Base-by-base conservation (phyloP, 2,329 filamentous ascomycete species). In the Botrytis pseudocinerea region DNA sequence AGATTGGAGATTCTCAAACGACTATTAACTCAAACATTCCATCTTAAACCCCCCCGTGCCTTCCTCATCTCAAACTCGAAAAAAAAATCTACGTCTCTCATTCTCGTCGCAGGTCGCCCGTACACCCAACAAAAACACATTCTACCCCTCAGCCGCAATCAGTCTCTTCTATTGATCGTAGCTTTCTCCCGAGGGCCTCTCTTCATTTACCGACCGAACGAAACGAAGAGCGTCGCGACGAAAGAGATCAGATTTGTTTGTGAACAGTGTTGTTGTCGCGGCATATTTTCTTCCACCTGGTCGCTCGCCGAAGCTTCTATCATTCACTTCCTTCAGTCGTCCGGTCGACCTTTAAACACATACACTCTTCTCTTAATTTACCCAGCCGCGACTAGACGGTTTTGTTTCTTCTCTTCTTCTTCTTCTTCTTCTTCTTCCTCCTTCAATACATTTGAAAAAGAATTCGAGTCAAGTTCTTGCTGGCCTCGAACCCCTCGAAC, bases 401-500 rank as follows among this genome's bases (percentile, higher is more conserved):
- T 51, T n/a, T 9, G 42, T 48, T 65, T 44, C 48, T 68, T 60
- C 46, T 59, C 44, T 68, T 20, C 66, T 28, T 48, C 69, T 35
- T 63, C 44, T 22, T 44, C 46, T 42, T 35, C 38, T 68, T 20
- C 66, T 22, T 48, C 69, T 20, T 64, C 59, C 46, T 42, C 40
- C 38, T 28, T 46, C 22, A 28, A 48, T 35, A 42, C 35, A 61
- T 69, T 35, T 61, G 18, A 25, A 48, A 28, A 18, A 32, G 48
- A 54, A 28, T 54, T 73, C 60, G 28, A 60, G 48, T 73, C 76
- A 78, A 79, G 79, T 80, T 80, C 78, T 77, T 78, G 79, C 79
- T 81, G 79, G 78, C 74, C 79, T 80, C 79, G 79, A 80, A 79
- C 79, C 78, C 51, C 78, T 80, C 78, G 78, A 78, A 79, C 79